A percentile compares a stretch with the other conserved stretches of the same genome.
Conservation (phyloP, 1,284 basidiomycete genomes). For the Moesziomyces globuligerus region DNA sequence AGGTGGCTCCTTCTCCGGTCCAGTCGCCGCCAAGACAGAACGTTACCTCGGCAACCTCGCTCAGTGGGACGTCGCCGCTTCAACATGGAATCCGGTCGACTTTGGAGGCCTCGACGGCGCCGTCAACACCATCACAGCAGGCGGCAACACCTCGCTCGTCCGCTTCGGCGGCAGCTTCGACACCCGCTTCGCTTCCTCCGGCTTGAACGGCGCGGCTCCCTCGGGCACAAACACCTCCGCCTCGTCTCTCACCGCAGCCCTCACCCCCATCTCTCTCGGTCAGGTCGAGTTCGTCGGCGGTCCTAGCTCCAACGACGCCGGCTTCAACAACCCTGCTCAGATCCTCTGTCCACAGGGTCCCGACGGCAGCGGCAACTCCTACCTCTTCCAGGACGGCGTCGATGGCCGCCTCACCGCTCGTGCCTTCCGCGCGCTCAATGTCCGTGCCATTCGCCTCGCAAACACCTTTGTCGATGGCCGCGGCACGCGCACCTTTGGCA, state of each 20-base stretch:
- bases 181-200: conserved; percentile 72
- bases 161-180: conserved; percentile 88
- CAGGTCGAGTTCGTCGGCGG: conserved; percentile 76
- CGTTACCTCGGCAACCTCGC: conserved; percentile 76
- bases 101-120: conserved; percentile 85
- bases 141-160: conserved; percentile 77
- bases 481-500: conserved; percentile 85
- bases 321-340: conserved; percentile 77
- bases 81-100: conserved; percentile 79
- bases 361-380: conserved; percentile 82
- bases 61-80: conserved; percentile 77
- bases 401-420: conserved; percentile 79
- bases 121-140: conserved; percentile 81
- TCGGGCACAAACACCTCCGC: conserved; percentile 71
- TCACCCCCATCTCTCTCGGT: conserved; percentile 68
- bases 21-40: conserved; percentile 50
- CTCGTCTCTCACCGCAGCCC: conserved; percentile 48
- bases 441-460: conserved; percentile 83
- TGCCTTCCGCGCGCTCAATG: conserved; percentile 77
- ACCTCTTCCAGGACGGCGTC: conserved; percentile 81
- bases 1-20: conserved; percentile 79
- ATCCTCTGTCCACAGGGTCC: conserved; percentile 83
- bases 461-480: conserved; percentile 85
- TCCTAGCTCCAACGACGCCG: conserved; percentile 75
- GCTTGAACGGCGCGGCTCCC: conserved; percentile 18